phyloP scores from a whole-genome alignment of 768 basidiomycete genomes.

The Kwoniella dendrophila region DNA sequence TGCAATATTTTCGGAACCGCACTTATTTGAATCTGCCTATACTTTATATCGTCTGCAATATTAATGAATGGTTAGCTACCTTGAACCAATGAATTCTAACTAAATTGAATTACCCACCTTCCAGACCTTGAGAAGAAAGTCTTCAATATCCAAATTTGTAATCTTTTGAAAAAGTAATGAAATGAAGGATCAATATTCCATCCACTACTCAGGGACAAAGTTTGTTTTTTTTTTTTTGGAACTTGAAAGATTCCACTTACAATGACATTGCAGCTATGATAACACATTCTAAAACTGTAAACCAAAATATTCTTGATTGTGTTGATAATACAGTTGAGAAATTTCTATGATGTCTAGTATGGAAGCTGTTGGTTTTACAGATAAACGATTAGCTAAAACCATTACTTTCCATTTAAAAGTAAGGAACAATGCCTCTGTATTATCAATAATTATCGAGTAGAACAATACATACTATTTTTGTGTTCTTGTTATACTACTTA shows the following conservation, averaged over 20 bases:
- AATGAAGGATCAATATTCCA: too few species aligned
- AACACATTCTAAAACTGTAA: slow-evolving; percentile 74
- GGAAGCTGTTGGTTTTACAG: slow-evolving; percentile 74
- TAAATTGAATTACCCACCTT: slow-evolving; percentile 59
- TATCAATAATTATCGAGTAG: not conserved
- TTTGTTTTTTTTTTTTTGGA: too few species aligned
- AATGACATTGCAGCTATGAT: slow-evolving; percentile 80
- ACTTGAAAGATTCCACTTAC: too few species aligned
- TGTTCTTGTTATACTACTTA: slow-evolving; percentile 85
- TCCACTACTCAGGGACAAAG: too few species aligned
- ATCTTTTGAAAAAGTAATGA: slow-evolving; percentile 60
- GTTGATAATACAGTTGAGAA: slow-evolving; percentile 89
- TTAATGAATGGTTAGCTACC: not conserved
- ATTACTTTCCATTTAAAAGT: not conserved
- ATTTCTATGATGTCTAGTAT: slow-evolving; percentile 91
- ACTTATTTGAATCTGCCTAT: too few species aligned
- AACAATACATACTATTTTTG: slow-evolving; percentile 79
- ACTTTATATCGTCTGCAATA: not conserved
- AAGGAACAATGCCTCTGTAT: not conserved
- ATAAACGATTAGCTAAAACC: too few species aligned
- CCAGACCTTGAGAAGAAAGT: slow-evolving; percentile 97
- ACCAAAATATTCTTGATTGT: slow-evolving; percentile 92
- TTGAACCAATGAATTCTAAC: not conserved
- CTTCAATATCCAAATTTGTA: slow-evolving; percentile 89
- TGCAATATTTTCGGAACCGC: too few species aligned